Evolutionary conservation across 306 rosid species (phyloP), one percentile per base, ranked within the genome.

Genomic region (Pachyrhizus erosus): DNA sequence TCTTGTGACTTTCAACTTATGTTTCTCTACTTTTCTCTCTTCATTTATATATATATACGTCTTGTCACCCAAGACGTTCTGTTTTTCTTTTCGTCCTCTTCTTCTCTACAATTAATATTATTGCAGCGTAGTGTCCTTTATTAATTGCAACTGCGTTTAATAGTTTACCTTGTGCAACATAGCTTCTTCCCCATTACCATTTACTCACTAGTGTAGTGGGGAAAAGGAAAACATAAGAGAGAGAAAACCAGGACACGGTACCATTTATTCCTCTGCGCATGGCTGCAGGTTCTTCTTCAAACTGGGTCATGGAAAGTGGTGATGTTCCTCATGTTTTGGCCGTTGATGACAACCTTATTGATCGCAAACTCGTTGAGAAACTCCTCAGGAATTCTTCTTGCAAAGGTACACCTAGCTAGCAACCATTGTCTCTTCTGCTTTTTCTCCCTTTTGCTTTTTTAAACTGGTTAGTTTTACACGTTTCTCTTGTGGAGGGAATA

Each of bases 241-340:
- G 17, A 58, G 8, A 1, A 20, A 54, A 54, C 61, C 5, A 43
- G 79, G 34, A 76, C 9, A 43, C 74, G 34, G 26, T 65, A 34
- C 46, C 18, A 64, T 64, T 64, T 31, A 64, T 64, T 64, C 87
- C 78, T 68, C 51, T 69, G 12, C 48, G 73, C 85, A 60, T 67
- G 58, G 67, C 86, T 72, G 77, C 92, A 17, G 3, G 9, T 26
- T 80, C 94, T 21, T 84, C 90, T 57, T 58, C 89, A 72, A 85
- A 81, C 79, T 82, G 83, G 86, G 80, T 79, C 75, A 90, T 87
- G 92, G 94, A 88, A 70, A 86, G 31, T 86, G 88, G 83, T 27
- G 93, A 80, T 13, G 86, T 87, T 61, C 98, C 96, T 61, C 98
- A 95, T 80, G 98, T 95, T 84, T 83, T 95, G n/a, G 98, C 98